These are phyloP conservation scores for Phytophthora ohioensis DNA, from an alignment of 352 stramenopile species.

Conservation along the genomic window DNA sequence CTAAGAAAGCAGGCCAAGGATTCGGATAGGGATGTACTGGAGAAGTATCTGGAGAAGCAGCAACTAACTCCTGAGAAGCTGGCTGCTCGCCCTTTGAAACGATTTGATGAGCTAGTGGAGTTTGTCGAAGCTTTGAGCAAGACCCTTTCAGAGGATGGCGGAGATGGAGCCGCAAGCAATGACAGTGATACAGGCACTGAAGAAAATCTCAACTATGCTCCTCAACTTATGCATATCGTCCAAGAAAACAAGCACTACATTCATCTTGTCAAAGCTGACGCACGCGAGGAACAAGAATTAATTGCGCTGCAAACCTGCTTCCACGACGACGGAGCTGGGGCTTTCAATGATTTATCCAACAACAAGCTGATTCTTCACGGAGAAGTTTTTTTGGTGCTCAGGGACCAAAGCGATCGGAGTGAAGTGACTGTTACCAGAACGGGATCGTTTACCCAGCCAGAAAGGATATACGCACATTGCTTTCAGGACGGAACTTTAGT, in stretches of 20 bases:
- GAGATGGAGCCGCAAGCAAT: constrained; percentile 9
- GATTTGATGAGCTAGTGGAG: constrained; percentile 44
- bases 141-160: constrained; percentile 18
- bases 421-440: not conserved
- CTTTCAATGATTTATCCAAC: constrained; percentile 34
- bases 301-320: constrained; percentile 47
- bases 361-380: constrained; percentile 47
- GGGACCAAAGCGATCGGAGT: constrained; percentile 4
- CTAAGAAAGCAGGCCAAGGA: constrained; percentile 1
- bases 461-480: constrained; percentile 42
- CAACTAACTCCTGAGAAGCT: constrained; percentile 33
- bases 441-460: not conserved
- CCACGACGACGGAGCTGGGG: constrained; percentile 26
- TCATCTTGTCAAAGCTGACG: constrained; percentile 35
- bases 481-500: constrained; percentile 50
- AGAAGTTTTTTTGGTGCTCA: constrained; percentile 33
- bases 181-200: constrained; percentile 11
- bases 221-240: constrained; percentile 37
- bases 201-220: constrained; percentile 29
- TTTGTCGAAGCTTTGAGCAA: constrained; percentile 47
- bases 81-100: constrained; percentile 30
- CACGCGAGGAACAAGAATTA: constrained; percentile 39
- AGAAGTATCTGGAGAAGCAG: constrained; percentile 31
- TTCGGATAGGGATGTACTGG: constrained; percentile 25
- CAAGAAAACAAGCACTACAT: constrained; percentile 47